Conservation (phyloP, 23 red algal genomes). For the Cyanidiococcus yangmingshanensis region DNA sequence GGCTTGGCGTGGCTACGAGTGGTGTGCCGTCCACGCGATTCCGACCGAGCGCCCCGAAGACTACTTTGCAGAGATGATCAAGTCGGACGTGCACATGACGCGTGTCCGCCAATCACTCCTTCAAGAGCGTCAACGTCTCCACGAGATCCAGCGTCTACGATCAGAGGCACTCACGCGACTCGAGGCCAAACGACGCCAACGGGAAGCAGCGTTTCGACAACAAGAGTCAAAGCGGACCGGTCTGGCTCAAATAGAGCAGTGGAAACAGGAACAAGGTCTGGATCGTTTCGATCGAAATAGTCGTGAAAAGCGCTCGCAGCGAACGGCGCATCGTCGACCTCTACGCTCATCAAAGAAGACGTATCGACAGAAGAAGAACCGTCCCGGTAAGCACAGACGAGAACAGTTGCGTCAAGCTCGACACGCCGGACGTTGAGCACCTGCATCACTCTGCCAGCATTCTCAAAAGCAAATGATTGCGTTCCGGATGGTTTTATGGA, state of each 20-base stretch:
- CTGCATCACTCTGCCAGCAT: too few relatives aligned
- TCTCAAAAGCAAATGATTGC: too few relatives aligned
- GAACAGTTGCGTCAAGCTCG: background rate
- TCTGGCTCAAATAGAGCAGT: background rate
- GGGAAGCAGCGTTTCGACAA: background rate
- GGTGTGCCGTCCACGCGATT: background rate
- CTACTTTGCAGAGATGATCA: constrained; percentile 97
- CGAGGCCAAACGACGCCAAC: background rate
- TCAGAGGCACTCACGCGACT: background rate
- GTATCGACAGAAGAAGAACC: background rate
- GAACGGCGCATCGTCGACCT: too few relatives aligned
- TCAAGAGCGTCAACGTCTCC: constrained; percentile 48
- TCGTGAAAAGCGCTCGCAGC: too few relatives aligned
- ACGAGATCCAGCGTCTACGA: constrained; percentile 25
- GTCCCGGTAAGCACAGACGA: background rate
- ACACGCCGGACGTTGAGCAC: too few relatives aligned
- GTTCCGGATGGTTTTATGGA: too few relatives aligned
- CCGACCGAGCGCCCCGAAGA: constrained; percentile 40
- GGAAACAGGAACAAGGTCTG: background rate
- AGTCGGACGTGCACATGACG: constrained; percentile 71
- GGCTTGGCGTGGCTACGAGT: background rate
- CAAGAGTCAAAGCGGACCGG: background rate
- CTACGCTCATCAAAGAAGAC: too few relatives aligned
- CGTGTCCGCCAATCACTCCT: constrained; percentile 48
- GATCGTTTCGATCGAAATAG: too few relatives aligned